Conservation (phyloP, 371 early-diverging fungal species). For the Nosema muscidifuracis region DNA sequence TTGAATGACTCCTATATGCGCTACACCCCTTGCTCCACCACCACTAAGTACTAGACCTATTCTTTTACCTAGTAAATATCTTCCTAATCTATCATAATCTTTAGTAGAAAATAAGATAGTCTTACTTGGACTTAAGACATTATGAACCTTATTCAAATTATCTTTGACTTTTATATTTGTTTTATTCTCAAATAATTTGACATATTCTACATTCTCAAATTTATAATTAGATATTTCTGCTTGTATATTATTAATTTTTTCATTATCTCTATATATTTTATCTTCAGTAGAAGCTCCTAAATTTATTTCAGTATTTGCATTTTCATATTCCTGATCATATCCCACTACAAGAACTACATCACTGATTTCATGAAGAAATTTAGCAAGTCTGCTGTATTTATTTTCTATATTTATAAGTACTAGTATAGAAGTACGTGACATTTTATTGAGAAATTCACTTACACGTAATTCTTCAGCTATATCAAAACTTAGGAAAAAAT, state of each 20-base stretch:
- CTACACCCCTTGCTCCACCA: constrained; percentile 93
- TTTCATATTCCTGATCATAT: not conserved
- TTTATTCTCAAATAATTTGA: constrained; percentile 19
- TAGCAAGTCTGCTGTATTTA: constrained; percentile 15
- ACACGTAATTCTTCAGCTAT: constrained; percentile 28
- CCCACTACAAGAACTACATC: constrained; percentile 29
- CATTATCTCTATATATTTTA: not conserved
- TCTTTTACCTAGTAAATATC: constrained; percentile 79
- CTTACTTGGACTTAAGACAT: constrained; percentile 19
- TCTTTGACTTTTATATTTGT: not conserved
- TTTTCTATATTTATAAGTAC: constrained; percentile 45
- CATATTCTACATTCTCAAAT: constrained; percentile 14
- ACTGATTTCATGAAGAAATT: constrained; percentile 9
- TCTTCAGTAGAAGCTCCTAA: not conserved
- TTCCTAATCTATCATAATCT: constrained; percentile 73
- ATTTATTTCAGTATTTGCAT: not conserved
- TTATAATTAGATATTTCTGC: not conserved
- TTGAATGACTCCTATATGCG: constrained; percentile 85
- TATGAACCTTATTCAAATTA: constrained; percentile 5
- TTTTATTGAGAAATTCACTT: constrained; percentile 29
- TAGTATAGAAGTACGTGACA: not conserved
- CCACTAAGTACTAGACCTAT: constrained; percentile 96
- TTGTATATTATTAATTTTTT: not conserved
- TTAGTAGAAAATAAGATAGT: constrained; percentile 46
- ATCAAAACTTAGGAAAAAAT: constrained; percentile 26